Conservation (phyloP, 2,329 filamentous ascomycete species). For the Albophoma yamanashiensis region DNA sequence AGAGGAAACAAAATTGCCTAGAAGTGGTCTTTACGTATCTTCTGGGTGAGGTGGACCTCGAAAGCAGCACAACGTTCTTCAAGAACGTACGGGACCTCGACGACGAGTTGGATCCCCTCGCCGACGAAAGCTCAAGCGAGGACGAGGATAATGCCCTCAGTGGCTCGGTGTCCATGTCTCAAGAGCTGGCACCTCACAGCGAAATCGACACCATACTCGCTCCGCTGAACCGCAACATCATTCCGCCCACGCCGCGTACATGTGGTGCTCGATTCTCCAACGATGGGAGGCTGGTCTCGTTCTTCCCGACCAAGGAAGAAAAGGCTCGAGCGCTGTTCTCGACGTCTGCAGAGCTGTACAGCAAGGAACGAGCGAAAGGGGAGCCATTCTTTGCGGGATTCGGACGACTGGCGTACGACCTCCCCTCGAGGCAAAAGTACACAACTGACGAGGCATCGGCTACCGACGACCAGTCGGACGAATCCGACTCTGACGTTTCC, state of each 20-base stretch:
- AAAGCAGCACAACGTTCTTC: slow-evolving; percentile 49
- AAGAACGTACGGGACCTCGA: slow-evolving; percentile 55
- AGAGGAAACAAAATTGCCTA: slow-evolving; percentile 49
- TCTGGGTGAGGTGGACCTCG: slow-evolving; percentile 51
- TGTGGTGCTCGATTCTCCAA: slow-evolving; percentile 53
- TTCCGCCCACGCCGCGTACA: slow-evolving; percentile 43
- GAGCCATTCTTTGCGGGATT: slow-evolving; percentile 49
- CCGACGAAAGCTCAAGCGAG: slow-evolving; percentile 75
- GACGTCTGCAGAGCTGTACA: slow-evolving; percentile 31
- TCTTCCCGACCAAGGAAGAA: slow-evolving; percentile 59
- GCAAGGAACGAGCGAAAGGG: slow-evolving; percentile 37
- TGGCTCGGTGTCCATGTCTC: slow-evolving; percentile 49
- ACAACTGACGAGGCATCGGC: slow-evolving; percentile 38
- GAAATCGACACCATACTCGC: slow-evolving; percentile 43
- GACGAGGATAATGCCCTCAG: slow-evolving; percentile 49
- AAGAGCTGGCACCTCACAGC: slow-evolving; percentile 44
- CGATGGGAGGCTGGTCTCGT: slow-evolving; percentile 53
- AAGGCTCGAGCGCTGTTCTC: slow-evolving; percentile 41
- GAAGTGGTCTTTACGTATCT: slow-evolving; percentile 53
- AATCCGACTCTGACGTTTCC: slow-evolving; percentile 36
- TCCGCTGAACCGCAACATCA: slow-evolving; percentile 39
- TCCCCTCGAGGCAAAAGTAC: slow-evolving; percentile 34
- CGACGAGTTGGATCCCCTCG: slow-evolving; percentile 43
- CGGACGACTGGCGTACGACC: slow-evolving; percentile 41
- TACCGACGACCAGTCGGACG: slow-evolving; percentile 39